Base-by-base conservation (phyloP, 129 eudicot genomes). In the Ambrosia artemisiifolia region DNA sequence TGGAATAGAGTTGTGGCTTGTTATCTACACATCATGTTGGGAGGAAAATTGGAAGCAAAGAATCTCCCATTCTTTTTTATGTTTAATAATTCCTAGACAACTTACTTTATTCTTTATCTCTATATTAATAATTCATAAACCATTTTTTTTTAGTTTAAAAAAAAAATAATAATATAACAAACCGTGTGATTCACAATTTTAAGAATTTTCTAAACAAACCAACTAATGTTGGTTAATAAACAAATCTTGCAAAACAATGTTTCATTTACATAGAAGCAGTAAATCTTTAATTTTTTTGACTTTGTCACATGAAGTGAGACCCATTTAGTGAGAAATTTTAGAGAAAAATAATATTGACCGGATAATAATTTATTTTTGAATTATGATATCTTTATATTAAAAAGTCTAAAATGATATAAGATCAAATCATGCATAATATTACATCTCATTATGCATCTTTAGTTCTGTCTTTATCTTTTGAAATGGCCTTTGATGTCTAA, bases 1-100 rank as follows among this genome's bases (percentile, higher is more conserved):
- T 57, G 38, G 5, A 18, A 57, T 28, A 57, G 64, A 57, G 64
- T 57, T 57, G 35, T 57, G 38, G 63, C 63, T 57, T 57, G 63
- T 57, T 30, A 57, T 57, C 62, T 19, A 57, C 64, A 57, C 38
- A 57, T 24, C 64, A 11, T 28, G 38, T 28, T 57, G 40, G 64
- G 38, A 11, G 38, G 40, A 57, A 28, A 57, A 11, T 57, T 57
- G 64, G 38, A 57, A 28, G 64, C 12, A 57, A 57, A 57, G 64
- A 11, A 57, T 28, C 64, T 57, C 44, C 44, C 63, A 12, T 11
- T 11, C 38, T 28, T 57, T 57, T 28, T 28, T 0, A 57, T 57
- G 3, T 57, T 57, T 57, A 11, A 57, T 57, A 28, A 24, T 57
- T 24, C 11, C 16, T 24, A 57, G 35, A 57, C 8, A 11, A 24